phyloP scores from a whole-genome alignment of 768 basidiomycete genomes.

The Thelephora aurantiotincta region DNA sequence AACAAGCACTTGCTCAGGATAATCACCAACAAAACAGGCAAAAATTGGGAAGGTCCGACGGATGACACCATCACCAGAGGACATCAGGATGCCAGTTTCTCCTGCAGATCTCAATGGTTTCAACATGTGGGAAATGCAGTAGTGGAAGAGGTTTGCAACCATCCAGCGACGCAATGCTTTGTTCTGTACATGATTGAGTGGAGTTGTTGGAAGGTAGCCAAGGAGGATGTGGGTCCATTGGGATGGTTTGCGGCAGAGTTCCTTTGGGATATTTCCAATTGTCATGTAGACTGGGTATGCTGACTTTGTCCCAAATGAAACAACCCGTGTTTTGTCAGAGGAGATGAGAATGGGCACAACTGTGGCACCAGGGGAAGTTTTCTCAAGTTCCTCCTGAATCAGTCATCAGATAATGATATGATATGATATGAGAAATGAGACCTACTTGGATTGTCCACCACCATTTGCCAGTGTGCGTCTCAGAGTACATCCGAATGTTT shows the following conservation, averaged over 20 bases:
- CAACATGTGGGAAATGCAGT: constrained; percentile 17
- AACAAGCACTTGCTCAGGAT: constrained; percentile 11
- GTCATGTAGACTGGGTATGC: constrained; percentile 21
- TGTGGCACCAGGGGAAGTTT: constrained; percentile 9
- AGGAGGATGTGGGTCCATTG: constrained; percentile 10
- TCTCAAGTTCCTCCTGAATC: constrained; percentile 10
- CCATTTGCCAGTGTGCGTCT: constrained; percentile 36
- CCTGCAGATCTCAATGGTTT: constrained; percentile 18
- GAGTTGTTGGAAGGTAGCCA: constrained; percentile 15
- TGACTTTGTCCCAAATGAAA: constrained; percentile 15
- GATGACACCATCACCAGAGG: constrained; percentile 21
- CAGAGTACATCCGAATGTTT: constrained; percentile 18
- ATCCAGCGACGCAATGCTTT: constrained; percentile 10
- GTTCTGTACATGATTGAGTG: constrained; percentile 6
- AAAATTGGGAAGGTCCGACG: constrained; percentile 20
- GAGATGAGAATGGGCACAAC: constrained; percentile 16
- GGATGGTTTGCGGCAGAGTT: constrained; percentile 9
- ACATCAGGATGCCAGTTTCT: constrained; percentile 16
- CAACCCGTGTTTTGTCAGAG: constrained; percentile 18
- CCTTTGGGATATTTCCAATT: constrained; percentile 17
- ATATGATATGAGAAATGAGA: background rate
- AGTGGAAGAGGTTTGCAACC: constrained; percentile 24
- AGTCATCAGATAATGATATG: too few species aligned
- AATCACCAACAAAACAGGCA: constrained; percentile 11
- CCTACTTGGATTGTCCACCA: constrained; percentile 37